Conservation (phyloP, 805 yeast genomes). For the Maudiozyma turicensis region DNA sequence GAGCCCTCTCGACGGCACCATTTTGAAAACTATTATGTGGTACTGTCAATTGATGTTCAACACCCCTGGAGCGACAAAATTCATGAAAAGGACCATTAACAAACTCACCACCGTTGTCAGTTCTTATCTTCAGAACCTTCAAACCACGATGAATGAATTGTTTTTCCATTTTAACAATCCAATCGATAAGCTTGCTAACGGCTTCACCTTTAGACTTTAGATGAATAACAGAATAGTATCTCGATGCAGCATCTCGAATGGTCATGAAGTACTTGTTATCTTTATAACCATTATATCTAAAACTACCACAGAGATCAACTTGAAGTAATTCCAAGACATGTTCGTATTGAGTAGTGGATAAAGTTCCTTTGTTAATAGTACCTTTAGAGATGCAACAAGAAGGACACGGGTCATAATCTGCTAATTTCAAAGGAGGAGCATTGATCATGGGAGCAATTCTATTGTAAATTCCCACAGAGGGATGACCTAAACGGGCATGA, state of each 20-base stretch:
- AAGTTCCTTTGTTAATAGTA: conserved; percentile 6
- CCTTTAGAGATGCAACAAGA: conserved; percentile 2
- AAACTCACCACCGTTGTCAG: conserved; percentile 9
- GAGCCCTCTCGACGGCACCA: conserved; percentile 12
- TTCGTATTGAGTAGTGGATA: not conserved
- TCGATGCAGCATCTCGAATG: conserved; percentile 4
- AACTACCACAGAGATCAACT: conserved; percentile 4
- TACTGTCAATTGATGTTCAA: conserved; percentile 8
- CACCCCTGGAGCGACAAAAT: conserved; percentile 1
- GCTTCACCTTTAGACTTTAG: conserved; percentile 3
- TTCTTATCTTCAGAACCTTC: conserved; percentile 3
- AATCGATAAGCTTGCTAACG: not conserved
- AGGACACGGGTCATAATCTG: not conserved
- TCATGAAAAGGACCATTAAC: not conserved
- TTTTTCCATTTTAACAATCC: conserved; percentile 5
- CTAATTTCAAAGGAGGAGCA: too few relatives aligned
- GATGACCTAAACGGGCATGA: too few relatives aligned
- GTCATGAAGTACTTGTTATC: conserved; percentile 3
- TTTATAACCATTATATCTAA: not conserved
- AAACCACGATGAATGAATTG: conserved; percentile 3
- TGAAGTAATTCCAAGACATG: conserved; percentile 2
- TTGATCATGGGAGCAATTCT: too few relatives aligned
- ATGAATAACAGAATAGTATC: conserved; percentile 5
- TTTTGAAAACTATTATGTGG: conserved; percentile 9
- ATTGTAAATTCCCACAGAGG: too few relatives aligned